Evolutionary conservation across 192 early-diverging fungal genomes (phyloP).

Genomic region (Gorgonomyces haynaldii): DNA sequence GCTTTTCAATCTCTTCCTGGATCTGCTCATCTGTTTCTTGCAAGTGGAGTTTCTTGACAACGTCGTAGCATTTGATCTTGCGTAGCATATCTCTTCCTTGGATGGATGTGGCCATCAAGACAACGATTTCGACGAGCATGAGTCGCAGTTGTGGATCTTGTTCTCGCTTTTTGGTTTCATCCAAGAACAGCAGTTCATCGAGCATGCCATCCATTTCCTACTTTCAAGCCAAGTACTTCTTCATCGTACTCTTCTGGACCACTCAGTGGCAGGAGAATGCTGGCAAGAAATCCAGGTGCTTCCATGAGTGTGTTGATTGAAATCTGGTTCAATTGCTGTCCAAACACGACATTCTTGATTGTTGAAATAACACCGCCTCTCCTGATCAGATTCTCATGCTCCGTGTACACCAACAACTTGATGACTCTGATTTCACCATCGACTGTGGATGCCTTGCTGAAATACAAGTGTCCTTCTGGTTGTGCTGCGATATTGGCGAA

Average conservation of each 20-base stretch:
- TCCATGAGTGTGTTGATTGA: constrained; percentile 49
- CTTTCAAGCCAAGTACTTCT: constrained; percentile 42
- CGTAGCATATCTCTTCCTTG: constrained; percentile 72
- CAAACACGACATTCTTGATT: constrained; percentile 85
- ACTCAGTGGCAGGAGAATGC: constrained; percentile 78
- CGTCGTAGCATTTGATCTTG: constrained; percentile 68
- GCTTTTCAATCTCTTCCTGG: constrained; percentile 54
- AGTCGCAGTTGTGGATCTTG: constrained; percentile 56
- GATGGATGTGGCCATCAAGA: constrained; percentile 65
- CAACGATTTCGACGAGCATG: constrained; percentile 67
- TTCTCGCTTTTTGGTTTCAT: constrained; percentile 75
- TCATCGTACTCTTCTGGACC: constrained; percentile 86
- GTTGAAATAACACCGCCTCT: constrained; percentile 76
- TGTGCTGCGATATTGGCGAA: constrained; percentile 73
- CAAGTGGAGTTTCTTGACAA: constrained; percentile 74
- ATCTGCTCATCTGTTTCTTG: constrained; percentile 61
- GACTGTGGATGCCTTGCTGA: constrained; percentile 44
- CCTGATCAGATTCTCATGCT: constrained; percentile 73
- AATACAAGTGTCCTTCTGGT: constrained; percentile 46
- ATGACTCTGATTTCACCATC: constrained; percentile 62
- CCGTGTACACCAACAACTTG: constrained; percentile 76
- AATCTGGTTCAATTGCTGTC: constrained; percentile 20
- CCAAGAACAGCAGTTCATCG: constrained; percentile 80
- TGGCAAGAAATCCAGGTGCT: constrained; percentile 73
- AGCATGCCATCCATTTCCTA: constrained; percentile 88